A percentile compares a stretch with the other conserved stretches of the same genome.
phyloP scores from a whole-genome alignment of 768 basidiomycete species.

The Serpula lacrymans region DNA sequence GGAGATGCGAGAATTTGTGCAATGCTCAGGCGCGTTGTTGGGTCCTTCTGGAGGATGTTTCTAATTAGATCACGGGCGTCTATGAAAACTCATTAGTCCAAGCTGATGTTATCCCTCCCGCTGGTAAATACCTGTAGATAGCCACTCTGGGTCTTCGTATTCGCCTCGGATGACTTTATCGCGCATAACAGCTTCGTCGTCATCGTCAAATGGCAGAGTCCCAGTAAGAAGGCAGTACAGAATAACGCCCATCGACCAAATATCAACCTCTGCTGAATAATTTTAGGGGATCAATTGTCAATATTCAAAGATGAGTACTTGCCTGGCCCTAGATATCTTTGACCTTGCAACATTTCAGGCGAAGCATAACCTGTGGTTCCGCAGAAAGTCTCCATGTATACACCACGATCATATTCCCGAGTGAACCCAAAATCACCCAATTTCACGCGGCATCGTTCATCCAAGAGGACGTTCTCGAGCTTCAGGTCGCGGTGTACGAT shows the following conservation, averaged over 20 bases:
- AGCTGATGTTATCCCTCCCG: neutral
- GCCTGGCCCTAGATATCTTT: conserved; percentile 91
- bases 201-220: conserved; percentile 87
- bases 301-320: conserved; percentile 19
- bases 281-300: conserved; percentile 9
- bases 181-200: conserved; percentile 82
- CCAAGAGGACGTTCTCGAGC: conserved; percentile 90
- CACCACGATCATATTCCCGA: conserved; percentile 78
- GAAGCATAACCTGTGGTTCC: conserved; percentile 93
- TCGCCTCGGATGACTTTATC: conserved; percentile 78
- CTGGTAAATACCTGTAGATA: conserved; percentile 65
- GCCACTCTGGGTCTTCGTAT: conserved; percentile 92
- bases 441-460: conserved; percentile 88
- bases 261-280: conserved; percentile 73
- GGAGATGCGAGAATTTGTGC: conserved; percentile 81
- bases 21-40: conserved; percentile 71
- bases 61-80: conserved; percentile 85
- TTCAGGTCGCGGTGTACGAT: conserved; percentile 98
- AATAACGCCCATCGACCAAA: conserved; percentile 94
- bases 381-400: conserved; percentile 88
- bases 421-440: conserved; percentile 96
- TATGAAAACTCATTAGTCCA: conserved; percentile 29
- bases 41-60: conserved; percentile 74
- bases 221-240: conserved; percentile 88
- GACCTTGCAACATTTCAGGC: conserved; percentile 87